phyloP scores from a whole-genome alignment of 1,284 basidiomycete species.

The Microbotryomycetes sp. region DNA sequence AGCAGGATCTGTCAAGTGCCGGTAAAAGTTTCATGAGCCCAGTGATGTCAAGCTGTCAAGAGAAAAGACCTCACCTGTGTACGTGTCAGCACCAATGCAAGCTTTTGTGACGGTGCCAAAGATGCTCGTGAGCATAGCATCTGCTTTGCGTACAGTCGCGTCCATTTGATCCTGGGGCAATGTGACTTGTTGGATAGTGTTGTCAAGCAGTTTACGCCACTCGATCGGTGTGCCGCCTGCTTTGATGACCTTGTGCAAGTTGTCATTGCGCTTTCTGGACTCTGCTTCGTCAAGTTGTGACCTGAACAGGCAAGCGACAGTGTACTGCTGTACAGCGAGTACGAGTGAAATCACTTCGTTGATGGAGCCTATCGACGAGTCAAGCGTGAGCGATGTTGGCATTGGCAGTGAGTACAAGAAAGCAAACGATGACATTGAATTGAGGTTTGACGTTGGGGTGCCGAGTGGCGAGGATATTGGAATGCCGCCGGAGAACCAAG shows the following conservation, averaged over 20 bases:
- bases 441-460: no score
- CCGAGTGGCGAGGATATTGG: no score
- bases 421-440: no score
- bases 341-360: constrained; percentile 26
- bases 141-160: constrained; percentile 1
- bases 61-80: not conserved
- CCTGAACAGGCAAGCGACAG: constrained; percentile 21
- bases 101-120: constrained; percentile 24
- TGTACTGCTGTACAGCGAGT: constrained; percentile 21
- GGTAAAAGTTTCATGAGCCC: not conserved
- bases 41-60: not conserved
- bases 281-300: not conserved
- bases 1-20: not conserved
- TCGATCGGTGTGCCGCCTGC: constrained; percentile 8
- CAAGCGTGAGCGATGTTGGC: no score
- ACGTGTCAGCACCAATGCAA: constrained; percentile 5
- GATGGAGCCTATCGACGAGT: no score
- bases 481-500: not conserved
- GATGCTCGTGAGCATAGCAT: constrained; percentile 18
- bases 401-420: not conserved
- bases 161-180: not conserved
- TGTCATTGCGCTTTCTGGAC: not conserved
- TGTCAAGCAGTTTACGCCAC: constrained; percentile 9
- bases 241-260: not conserved
- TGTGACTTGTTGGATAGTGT: not conserved